A percentile compares a stretch with the other conserved stretches of the same genome.
Evolutionary conservation across 306 rosid genomes (phyloP).

Genomic region (Prunus fruticosa): DNA sequence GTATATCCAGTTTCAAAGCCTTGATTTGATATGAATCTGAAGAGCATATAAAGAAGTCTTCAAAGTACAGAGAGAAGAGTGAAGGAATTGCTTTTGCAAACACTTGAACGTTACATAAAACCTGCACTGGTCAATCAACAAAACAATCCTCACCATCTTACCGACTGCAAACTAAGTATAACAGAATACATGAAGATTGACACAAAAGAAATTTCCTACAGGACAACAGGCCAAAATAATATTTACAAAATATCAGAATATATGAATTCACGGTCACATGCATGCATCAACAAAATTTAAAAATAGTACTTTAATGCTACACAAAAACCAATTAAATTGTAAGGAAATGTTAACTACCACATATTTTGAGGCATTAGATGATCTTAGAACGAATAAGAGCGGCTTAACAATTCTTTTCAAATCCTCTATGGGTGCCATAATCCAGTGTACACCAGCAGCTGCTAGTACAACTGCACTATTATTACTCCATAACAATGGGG

Average conservation of each 20-base stretch:
- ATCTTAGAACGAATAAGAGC: constrained; percentile 74
- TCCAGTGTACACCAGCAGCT: constrained; percentile 93
- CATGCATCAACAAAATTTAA: background rate
- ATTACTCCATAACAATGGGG: constrained; percentile 92
- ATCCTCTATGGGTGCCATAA: constrained; percentile 72
- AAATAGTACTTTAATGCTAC: background rate
- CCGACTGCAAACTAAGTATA: background rate
- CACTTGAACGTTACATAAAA: constrained; percentile 87
- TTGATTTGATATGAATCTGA: constrained; percentile 89
- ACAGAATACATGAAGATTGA: constrained; percentile 2
- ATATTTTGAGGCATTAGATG: constrained; percentile 75
- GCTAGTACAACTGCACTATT: constrained; percentile 97
- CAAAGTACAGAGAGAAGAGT: constrained; percentile 70
- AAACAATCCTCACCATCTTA: constrained; percentile 24
- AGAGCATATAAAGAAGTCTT: constrained; percentile 75
- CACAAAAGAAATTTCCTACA: constrained; percentile 21
- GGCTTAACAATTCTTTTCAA: constrained; percentile 78
- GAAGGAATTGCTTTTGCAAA: constrained; percentile 92
- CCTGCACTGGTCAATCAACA: constrained; percentile 53
- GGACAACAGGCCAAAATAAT: constrained; percentile 8
- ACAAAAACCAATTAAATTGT: constrained; percentile 9
- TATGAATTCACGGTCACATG: background rate
- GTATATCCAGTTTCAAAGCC: constrained; percentile 83
- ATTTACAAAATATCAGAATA: background rate
- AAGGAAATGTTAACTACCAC: constrained; percentile 61